A percentile compares a stretch with the other conserved stretches of the same genome.
These are phyloP conservation scores for Euphorbia celastroides DNA, from an alignment of 441 rosid species.

Conservation along the genomic window DNA sequence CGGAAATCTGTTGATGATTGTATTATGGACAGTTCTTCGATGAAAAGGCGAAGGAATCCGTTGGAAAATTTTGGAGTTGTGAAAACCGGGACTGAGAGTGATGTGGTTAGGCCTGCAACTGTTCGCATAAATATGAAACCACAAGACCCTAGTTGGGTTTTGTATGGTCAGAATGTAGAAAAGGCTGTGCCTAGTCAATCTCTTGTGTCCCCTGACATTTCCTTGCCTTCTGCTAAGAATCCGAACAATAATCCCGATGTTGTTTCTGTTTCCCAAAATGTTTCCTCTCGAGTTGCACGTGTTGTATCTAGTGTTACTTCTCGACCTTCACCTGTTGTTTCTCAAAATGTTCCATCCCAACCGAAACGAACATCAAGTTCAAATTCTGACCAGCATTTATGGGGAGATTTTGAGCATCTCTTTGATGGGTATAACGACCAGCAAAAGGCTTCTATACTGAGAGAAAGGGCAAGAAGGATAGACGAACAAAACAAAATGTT, in stretches of 20 bases:
- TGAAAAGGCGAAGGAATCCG: constrained; percentile 58
- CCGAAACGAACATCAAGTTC: constrained; percentile 29
- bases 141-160: constrained; percentile 92
- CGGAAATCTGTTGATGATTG: constrained; percentile 51
- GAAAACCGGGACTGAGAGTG: constrained; percentile 34
- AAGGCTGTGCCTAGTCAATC: constrained; percentile 35
- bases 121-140: constrained; percentile 62
- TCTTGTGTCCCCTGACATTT: constrained; percentile 46
- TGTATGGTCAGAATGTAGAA: constrained; percentile 41
- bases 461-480: constrained; percentile 86
- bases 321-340: constrained; percentile 27
- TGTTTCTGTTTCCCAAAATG: constrained; percentile 46
- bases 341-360: constrained; percentile 36
- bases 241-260: constrained; percentile 59
- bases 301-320: constrained; percentile 13
- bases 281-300: constrained; percentile 26
- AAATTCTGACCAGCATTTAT: constrained; percentile 36
- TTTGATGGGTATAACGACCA: constrained; percentile 82
- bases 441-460: constrained; percentile 91
- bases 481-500: constrained; percentile 98
- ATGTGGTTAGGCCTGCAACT: constrained; percentile 32
- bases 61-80: constrained; percentile 40
- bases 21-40: constrained; percentile 41
- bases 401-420: constrained; percentile 93
- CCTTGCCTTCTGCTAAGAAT: constrained; percentile 59